Base-by-base conservation (phyloP, 2,329 filamentous ascomycete species). In the Biscogniauxia sp. region DNA sequence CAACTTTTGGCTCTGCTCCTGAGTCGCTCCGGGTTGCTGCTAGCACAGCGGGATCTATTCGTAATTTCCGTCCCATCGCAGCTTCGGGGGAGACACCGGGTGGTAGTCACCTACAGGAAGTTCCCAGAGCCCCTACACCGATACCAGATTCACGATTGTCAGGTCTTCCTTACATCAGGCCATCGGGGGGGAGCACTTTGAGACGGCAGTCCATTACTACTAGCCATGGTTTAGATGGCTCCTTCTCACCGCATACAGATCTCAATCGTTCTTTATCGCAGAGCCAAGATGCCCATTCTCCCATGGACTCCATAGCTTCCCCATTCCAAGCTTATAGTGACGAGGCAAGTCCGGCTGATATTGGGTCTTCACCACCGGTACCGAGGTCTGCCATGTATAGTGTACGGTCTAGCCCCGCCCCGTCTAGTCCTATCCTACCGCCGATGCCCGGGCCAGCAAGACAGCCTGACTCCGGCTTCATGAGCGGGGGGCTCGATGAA, bases 1-100 rank as follows among this genome's bases (percentile, higher is more conserved):
- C 83, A 63, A 86, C 85, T 20, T 90, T 97, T 69, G 90, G 89
- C 56, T 83, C 85, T 49, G 88, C 87, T 28, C 85, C 88, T 9
- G 92, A 95, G 54, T 96, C 92, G 3, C 80, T 98, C 25, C 86
- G 93, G 54, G 92, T 97, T n/a, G 89, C 91, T 62, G 94, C 94
- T 53, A 96, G 92, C 73, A 96, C 91, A 17, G 90, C 93, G 52
- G 92, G 92, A 51, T 97, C 93, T 5, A 82, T 98, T 61, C 90
- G 94, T 51, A 89, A 88, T 54, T 90, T 97, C 74, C 86, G 93
- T 52, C 94, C 94, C 3, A 83, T 91, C 59, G 81, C 83, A 32
- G 78, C 82, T 23, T 80, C 77, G 2, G 77, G 75, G 25, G 80
- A 81, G 19, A 72, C 74, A 3, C 72, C 78, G 3, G 62, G 71